Percentiles rank a stretch among this genome's conserved stretches.
Evolutionary conservation across 768 basidiomycete species (phyloP).

Genomic region (Amanita thiersii): DNA sequence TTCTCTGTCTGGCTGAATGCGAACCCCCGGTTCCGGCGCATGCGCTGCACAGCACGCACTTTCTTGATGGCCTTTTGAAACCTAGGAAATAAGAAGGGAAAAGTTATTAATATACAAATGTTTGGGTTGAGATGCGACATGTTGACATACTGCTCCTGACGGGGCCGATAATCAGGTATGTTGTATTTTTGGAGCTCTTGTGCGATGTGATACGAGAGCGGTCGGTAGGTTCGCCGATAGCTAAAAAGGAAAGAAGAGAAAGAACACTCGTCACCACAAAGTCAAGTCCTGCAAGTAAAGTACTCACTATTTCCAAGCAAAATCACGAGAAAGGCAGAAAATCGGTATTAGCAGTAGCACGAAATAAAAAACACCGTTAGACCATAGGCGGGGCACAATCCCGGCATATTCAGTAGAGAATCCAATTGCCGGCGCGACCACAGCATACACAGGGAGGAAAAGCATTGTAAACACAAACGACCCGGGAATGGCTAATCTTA

Average conservation of each 20-base stretch:
- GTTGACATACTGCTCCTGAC: constrained; percentile 85
- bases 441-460: constrained; percentile 85
- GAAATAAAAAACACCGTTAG: constrained; percentile 84
- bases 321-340: constrained; percentile 80
- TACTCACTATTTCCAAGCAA: constrained; percentile 95
- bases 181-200: constrained; percentile 99
- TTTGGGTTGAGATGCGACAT: constrained; percentile 4
- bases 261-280: constrained; percentile 5
- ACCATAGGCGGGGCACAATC: constrained; percentile 88
- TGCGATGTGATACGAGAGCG: constrained; percentile 94
- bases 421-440: constrained; percentile 76
- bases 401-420: constrained; percentile 89
- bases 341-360: constrained; percentile 77
- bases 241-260: constrained; percentile 28
- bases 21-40: constrained; percentile 94
- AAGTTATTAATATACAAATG: constrained; percentile 4
- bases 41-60: constrained; percentile 95
- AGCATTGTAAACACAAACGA: constrained; percentile 97
- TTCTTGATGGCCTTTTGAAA: constrained; percentile 99
- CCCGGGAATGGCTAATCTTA: constrained; percentile 77
- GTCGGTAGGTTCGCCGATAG: constrained; percentile 85
- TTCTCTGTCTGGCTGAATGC: constrained; percentile 98
- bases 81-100: constrained; percentile 28
- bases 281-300: constrained; percentile 4
- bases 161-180: constrained; percentile 90